A percentile compares a stretch with the other conserved stretches of the same genome.
Evolutionary conservation across 176 grass and related monocot species (phyloP).

Genomic region (Oryza glumipatula): DNA sequence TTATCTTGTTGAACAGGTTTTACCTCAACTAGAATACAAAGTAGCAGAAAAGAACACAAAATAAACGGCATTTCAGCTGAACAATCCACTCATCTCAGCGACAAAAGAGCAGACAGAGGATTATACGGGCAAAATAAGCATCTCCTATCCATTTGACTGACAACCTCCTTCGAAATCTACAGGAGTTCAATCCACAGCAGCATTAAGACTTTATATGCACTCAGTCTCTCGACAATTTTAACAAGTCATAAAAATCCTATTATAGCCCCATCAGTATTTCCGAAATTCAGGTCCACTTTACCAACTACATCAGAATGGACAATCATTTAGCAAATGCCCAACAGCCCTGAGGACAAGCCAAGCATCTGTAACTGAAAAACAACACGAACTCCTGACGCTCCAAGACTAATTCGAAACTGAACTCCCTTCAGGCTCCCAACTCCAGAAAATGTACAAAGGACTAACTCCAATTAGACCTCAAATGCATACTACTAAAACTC

Average conservation of each 20-base stretch:
- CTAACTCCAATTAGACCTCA: not conserved
- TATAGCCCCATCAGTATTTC: not conserved
- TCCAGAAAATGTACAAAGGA: constrained; percentile 1
- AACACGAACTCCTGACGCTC: not conserved
- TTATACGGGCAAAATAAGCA: not conserved
- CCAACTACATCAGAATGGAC: not conserved
- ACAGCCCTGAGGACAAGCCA: not conserved
- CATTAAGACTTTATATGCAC: not conserved
- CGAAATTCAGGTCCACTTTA: not conserved
- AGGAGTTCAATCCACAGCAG: constrained; percentile 20
- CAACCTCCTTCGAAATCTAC: constrained; percentile 7
- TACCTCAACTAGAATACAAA: not conserved
- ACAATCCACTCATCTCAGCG: constrained; percentile 5
- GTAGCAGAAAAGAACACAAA: not conserved
- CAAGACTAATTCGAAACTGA: not conserved
- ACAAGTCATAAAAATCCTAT: not conserved
- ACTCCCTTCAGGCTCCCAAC: not conserved
- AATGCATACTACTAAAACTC: not conserved
- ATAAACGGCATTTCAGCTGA: constrained; percentile 10
- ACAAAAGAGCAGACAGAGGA: constrained; percentile 6
- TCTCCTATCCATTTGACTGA: not conserved
- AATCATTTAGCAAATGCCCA: not conserved
- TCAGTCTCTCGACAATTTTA: not conserved
- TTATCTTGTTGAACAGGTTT: not conserved
- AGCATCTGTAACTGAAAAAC: not conserved